These are phyloP conservation scores for Colletotrichum melonis DNA, from an alignment of 2,329 filamentous ascomycete species.

Conservation along the genomic window DNA sequence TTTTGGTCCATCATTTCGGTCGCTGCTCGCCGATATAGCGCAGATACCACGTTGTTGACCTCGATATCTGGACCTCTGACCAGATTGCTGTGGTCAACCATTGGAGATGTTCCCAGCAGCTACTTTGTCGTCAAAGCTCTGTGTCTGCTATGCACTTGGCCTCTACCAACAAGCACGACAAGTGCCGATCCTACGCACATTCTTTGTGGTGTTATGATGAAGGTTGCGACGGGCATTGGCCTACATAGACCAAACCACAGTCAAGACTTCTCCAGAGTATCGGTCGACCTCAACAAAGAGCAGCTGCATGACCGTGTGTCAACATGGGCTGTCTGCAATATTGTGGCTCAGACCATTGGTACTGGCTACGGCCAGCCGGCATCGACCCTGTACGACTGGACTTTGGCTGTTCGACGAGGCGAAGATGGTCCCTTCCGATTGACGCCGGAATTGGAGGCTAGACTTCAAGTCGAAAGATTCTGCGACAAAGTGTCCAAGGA, in stretches of 20 bases:
- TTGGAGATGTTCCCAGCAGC: conserved; percentile 80
- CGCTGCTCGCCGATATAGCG: conserved; percentile 76
- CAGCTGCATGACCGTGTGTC: conserved; percentile 82
- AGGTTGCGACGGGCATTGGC: conserved; percentile 85
- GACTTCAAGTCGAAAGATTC: conserved; percentile 79
- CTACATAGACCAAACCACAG: conserved; percentile 84
- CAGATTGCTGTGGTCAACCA: conserved; percentile 79
- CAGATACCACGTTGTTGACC: conserved; percentile 72
- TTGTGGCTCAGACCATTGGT: conserved; percentile 84
- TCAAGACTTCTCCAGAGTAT: conserved; percentile 84
- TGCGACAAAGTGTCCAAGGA: conserved; percentile 83
- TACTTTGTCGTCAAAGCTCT: conserved; percentile 86
- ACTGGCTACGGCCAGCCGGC: conserved; percentile 87
- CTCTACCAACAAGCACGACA: conserved; percentile 83
- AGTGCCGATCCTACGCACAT: conserved; percentile 86
- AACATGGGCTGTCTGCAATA: conserved; percentile 88
- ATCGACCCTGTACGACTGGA: conserved; percentile 82
- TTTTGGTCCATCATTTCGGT: conserved; percentile 88
- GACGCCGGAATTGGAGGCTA: conserved; percentile 71
- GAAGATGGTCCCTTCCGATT: conserved; percentile 70
- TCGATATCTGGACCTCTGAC: conserved; percentile 77
- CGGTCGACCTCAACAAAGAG: conserved; percentile 80
- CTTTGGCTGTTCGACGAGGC: conserved; percentile 69
- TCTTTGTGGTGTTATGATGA: conserved; percentile 86
- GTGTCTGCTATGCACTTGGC: conserved; percentile 84